Conservation (phyloP, 495 filamentous ascomycete species). For the Paragyromitra xinjiangensis region DNA sequence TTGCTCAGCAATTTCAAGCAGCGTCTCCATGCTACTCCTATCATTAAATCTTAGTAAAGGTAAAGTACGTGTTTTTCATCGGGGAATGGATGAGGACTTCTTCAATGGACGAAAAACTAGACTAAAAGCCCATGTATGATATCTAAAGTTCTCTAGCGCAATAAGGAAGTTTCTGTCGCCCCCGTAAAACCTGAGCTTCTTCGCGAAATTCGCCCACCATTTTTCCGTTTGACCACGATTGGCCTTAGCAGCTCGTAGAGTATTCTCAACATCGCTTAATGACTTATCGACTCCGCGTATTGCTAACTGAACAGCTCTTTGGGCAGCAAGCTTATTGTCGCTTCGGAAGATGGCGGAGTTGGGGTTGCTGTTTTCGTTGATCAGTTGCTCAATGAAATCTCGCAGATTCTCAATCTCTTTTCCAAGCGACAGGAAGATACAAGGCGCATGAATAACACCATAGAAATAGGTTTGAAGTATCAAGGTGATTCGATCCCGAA, state of each 20-base stretch:
- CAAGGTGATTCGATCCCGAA: constrained; percentile 31
- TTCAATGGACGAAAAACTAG: constrained; percentile 33
- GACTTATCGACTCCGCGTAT: constrained; percentile 29
- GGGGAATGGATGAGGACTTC: constrained; percentile 13
- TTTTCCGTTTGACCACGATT: constrained; percentile 37
- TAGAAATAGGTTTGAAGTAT: constrained; percentile 40
- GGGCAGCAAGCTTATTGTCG: constrained; percentile 47
- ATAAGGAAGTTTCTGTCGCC: constrained; percentile 29
- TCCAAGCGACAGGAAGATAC: constrained; percentile 37
- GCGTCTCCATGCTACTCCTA: constrained; percentile 32
- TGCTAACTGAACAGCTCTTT: constrained; percentile 32
- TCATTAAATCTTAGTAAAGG: not conserved
- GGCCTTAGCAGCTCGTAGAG: constrained; percentile 12
- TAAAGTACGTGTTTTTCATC: not conserved
- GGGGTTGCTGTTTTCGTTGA: constrained; percentile 34
- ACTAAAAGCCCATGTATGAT: constrained; percentile 41
- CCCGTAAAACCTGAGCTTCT: constrained; percentile 35
- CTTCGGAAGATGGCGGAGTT: constrained; percentile 38
- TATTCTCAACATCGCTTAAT: constrained; percentile 30
- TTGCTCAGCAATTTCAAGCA: constrained; percentile 19
- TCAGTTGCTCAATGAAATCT: constrained; percentile 30
- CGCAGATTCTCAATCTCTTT: constrained; percentile 32
- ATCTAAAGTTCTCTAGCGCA: constrained; percentile 25
- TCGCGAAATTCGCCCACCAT: constrained; percentile 39
- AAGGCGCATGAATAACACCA: constrained; percentile 42